A percentile compares a stretch with the other conserved stretches of the same genome.
Evolutionary conservation across 352 stramenopile species (phyloP).

Genomic region (Globisporangium irregulare): DNA sequence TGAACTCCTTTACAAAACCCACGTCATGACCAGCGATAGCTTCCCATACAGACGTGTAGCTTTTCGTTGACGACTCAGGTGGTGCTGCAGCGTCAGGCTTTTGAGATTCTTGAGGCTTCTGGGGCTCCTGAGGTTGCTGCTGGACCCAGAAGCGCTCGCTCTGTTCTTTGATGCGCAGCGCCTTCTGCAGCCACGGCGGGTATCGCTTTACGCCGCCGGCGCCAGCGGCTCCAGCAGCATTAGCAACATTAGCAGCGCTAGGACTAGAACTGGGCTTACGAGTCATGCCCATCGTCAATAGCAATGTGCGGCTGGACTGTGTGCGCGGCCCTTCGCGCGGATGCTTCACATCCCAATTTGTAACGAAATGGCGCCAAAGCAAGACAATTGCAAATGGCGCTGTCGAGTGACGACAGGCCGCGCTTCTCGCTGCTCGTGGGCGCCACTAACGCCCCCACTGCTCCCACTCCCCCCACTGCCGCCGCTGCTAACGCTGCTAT

Average conservation of each 20-base stretch:
- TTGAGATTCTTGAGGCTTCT: conserved; percentile 14
- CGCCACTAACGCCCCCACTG: background rate
- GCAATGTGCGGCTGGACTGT: background rate
- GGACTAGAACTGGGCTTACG: background rate
- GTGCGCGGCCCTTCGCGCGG: background rate
- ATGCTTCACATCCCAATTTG: background rate
- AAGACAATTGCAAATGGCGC: conserved; percentile 20
- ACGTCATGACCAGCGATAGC: conserved; percentile 37
- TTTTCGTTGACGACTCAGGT: background rate
- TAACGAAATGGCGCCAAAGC: no score
- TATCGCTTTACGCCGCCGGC: conserved; percentile 33
- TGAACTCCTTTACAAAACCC: conserved; percentile 24
- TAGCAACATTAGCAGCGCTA: background rate
- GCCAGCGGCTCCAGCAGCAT: no score
- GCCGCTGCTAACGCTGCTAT: background rate
- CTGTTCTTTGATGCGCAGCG: conserved; percentile 37
- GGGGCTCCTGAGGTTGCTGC: background rate
- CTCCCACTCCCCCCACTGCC: no score
- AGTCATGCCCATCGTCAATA: background rate
- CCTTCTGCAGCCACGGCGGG: conserved; percentile 62
- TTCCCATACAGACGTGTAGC: conserved; percentile 34
- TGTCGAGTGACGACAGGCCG: conserved; percentile 35
- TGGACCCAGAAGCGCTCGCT: conserved; percentile 35
- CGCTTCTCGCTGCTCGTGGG: conserved; percentile 36
- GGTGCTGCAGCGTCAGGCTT: background rate